Base-by-base conservation (phyloP, 306 rosid species). In the Rosa rugosa region DNA sequence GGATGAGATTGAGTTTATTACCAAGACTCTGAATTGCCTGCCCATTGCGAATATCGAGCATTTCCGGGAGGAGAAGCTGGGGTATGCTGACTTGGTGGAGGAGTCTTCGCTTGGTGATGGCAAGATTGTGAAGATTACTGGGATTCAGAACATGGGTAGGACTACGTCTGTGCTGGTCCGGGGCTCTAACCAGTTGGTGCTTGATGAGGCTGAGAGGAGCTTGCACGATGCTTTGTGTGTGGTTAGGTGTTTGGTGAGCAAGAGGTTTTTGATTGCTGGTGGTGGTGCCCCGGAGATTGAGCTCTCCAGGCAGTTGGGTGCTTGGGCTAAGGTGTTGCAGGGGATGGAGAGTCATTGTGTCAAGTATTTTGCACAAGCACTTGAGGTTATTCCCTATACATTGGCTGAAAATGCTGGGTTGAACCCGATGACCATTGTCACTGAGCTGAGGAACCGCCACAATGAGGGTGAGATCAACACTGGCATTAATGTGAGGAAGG, bases 231-330 rank as follows among this genome's bases (percentile, higher is more conserved):
- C 99, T 75, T 69, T 95, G 85, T 95, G 99, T 86, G 99, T 95
- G 76, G 94, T 95, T 54, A 87, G 99, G 87, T 95, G 99, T 79
- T 82, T 95, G 85, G 99, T 95, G 69, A 90, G 76, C 53, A 95
- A 95, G 88, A 87, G 91, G 84, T 95, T 93, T 86, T 76, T 95
- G 83, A 95, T 95, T 77, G 99, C 99, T 0, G 99, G 99, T 2
- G 99, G 99, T 34, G 99, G 99, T 3, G 99, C 99, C 0, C 99
- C 99, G 0, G 99, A 95, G 85, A 95, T 95, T 69, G 99, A 95
- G 96, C 85, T 95, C 20, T 95, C 99, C 0, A 86, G 99, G 89
- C 99, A 95, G 82, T 63, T 95, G 83, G 98, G 99, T 75, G 98
- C 99, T 2, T 95, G 99, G 99, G 98, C 99, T 0, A 95, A 95